Evolutionary conservation across 208 protist genomes (phyloP), one percentile per base, ranked within the genome.

Genomic region (Novymonas esmeraldas): DNA sequence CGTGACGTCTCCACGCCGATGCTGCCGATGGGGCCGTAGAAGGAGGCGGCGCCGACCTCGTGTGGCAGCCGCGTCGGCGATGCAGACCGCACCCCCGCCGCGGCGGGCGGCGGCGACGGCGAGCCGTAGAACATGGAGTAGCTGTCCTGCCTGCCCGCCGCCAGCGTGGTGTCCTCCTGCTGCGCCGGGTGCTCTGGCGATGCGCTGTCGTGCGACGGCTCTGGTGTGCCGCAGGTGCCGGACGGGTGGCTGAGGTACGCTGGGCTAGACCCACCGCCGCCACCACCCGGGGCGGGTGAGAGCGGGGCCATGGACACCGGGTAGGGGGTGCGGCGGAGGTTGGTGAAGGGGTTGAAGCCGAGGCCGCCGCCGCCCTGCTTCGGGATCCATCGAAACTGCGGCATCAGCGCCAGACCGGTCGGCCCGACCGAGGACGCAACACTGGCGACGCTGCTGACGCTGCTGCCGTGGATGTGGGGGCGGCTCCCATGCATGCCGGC

Each of bases 331-430:
- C 16, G 34, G 9, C 54, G 59, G 20, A 70, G 70, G 9, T 34
- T 34, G 45, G 39, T 54, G 44, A 81, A 73, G 0, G 76, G 70
- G 66, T 77, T 81, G 54, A 70, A 76, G 36, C 76, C 64, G 2
- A 66, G 59, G 10, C 70, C 76, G 42, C 52, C 65, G 14, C 70
- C 70, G 20, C 73, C 63, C 6, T 59, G 52, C 24, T 65, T 62
- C n/a, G 78, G 78, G 20, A 80, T 58, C 78, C 78, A 84, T 16
- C 74, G 68, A 11, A 84, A 84, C 59, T 73, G 78, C 28, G 68
- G 69, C 22, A 75, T 51, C 2, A 75, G 51, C 4, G 70, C 45
- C 22, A 84, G 52, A 10, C 73, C 73, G 3, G 61, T 77, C 4
- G 78, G 68, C 1, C 78, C 78, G 7, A 80, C 52, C 20, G 78